Evolutionary conservation across 1,284 basidiomycete genomes (phyloP).

Genomic region (Amylostereum chailletii): DNA sequence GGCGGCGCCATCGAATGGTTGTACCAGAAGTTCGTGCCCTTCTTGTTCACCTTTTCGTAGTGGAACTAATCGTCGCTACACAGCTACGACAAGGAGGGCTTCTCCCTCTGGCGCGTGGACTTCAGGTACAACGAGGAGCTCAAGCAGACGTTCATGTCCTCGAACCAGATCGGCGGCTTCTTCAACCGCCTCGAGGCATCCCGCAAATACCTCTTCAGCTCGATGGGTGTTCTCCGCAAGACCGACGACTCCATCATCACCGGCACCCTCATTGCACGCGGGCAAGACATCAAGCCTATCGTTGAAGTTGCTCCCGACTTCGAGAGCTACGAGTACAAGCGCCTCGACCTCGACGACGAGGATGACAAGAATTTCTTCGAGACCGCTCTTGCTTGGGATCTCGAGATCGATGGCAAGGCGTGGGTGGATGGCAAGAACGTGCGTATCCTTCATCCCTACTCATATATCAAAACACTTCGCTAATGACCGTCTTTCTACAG

Average conservation of each 20-base stretch:
- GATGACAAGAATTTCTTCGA: constrained; percentile 87
- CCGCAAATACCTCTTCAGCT: constrained; percentile 93
- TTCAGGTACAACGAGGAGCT: constrained; percentile 98
- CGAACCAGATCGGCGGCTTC: constrained; percentile 87
- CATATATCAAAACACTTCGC: not conserved
- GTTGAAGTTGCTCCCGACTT: constrained; percentile 86
- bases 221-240: constrained; percentile 83
- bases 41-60: constrained; percentile 13
- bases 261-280: constrained; percentile 80
- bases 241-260: constrained; percentile 71
- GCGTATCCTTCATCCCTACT: constrained; percentile 15
- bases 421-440: constrained; percentile 87
- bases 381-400: constrained; percentile 85
- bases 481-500: constrained; percentile 8
- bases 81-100: constrained; percentile 88
- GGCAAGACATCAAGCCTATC: constrained; percentile 61
- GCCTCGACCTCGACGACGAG: constrained; percentile 57
- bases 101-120: constrained; percentile 87
- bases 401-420: constrained; percentile 76
- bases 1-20: constrained; percentile 79
- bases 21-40: constrained; percentile 68
- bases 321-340: constrained; percentile 82
- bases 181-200: constrained; percentile 95
- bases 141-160: constrained; percentile 88
- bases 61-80: not conserved